Conservation (phyloP, 177 flowering plant genomes). For the Telopea speciosissima region DNA sequence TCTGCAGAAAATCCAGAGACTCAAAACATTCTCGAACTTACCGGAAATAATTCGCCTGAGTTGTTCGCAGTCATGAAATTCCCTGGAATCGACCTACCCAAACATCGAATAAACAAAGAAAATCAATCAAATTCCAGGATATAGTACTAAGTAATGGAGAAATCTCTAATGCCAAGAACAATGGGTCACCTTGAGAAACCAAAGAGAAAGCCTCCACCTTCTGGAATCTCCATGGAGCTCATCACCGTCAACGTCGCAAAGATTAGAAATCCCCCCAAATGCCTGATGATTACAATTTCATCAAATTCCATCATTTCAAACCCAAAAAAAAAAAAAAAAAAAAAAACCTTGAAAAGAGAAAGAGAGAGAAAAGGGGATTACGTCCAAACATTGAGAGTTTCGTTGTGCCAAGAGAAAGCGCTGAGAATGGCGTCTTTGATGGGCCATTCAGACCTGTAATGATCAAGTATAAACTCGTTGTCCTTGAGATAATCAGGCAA, state of each 20-base stretch:
- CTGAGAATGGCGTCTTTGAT: slow-evolving; percentile 62
- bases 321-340: neutral
- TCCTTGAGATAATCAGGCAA: slow-evolving; percentile 83
- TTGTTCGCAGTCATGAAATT: slow-evolving; percentile 30
- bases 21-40: slow-evolving; percentile 30
- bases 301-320: neutral
- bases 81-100: slow-evolving; percentile 12
- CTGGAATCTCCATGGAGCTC: slow-evolving; percentile 44
- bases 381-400: slow-evolving; percentile 96
- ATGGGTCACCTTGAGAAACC: slow-evolving; percentile 34
- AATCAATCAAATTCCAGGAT: too few species aligned
- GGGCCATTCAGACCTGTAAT: slow-evolving; percentile 90
- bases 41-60: slow-evolving; percentile 30
- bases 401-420: slow-evolving; percentile 82
- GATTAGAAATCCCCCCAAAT: slow-evolving; percentile 71
- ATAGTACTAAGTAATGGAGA: too few species aligned
- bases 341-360: neutral
- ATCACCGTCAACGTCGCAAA: slow-evolving; percentile 50
- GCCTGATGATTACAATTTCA: slow-evolving; percentile 45
- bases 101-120: too few species aligned
- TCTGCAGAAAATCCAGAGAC: neutral
- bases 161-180: too few species aligned
- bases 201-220: slow-evolving; percentile 28
- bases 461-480: slow-evolving; percentile 71
- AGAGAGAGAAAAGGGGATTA: slow-evolving; percentile 18